A percentile compares a stretch with the other conserved stretches of the same genome.
Evolutionary conservation across 179 eudicot genomes (phyloP).

Genomic region (Silene noctiflora): DNA sequence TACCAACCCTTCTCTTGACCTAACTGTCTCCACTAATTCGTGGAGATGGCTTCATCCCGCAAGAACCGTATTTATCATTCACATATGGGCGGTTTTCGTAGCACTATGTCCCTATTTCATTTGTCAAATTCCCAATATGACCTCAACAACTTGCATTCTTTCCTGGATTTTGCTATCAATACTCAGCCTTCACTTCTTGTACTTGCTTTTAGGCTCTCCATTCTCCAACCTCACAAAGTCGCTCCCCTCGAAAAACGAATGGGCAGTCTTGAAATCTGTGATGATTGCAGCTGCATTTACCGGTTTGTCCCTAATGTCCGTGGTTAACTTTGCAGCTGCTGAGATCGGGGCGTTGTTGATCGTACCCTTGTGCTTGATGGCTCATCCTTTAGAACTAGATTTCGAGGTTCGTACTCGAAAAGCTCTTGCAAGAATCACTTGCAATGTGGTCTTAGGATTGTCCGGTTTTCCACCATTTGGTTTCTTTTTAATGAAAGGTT

Average conservation of each 20-base stretch:
- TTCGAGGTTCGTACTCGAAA: slow-evolving; percentile 29
- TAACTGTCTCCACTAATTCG: slow-evolving; percentile 30
- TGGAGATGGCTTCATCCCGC: slow-evolving; percentile 92
- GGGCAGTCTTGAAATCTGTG: slow-evolving; percentile 76
- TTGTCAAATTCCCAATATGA: slow-evolving; percentile 44
- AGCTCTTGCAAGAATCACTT: slow-evolving; percentile 35
- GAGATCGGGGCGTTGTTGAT: slow-evolving; percentile 76
- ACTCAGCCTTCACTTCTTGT: slow-evolving; percentile 45
- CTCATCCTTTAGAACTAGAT: slow-evolving; percentile 53
- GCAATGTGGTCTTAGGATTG: slow-evolving; percentile 46
- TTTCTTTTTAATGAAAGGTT: slow-evolving; percentile 51
- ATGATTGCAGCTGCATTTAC: slow-evolving; percentile 65
- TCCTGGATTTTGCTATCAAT: slow-evolving; percentile 61
- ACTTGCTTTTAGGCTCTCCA: slow-evolving; percentile 45
- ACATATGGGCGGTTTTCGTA: slow-evolving; percentile 69
- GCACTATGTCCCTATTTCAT: slow-evolving; percentile 67
- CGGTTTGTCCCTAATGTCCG: slow-evolving; percentile 89
- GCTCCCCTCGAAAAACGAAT: slow-evolving; percentile 37
- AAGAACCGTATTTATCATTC: slow-evolving; percentile 62
- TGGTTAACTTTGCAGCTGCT: slow-evolving; percentile 86
- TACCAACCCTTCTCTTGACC: slow-evolving; percentile 18
- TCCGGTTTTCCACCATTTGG: slow-evolving; percentile 60
- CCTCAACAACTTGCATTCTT: slow-evolving; percentile 44
- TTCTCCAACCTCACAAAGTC: slow-evolving; percentile 27
- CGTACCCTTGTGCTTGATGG: slow-evolving; percentile 81